phyloP scores from a whole-genome alignment of 805 yeast genomes.

The Suhomyces sp. region DNA sequence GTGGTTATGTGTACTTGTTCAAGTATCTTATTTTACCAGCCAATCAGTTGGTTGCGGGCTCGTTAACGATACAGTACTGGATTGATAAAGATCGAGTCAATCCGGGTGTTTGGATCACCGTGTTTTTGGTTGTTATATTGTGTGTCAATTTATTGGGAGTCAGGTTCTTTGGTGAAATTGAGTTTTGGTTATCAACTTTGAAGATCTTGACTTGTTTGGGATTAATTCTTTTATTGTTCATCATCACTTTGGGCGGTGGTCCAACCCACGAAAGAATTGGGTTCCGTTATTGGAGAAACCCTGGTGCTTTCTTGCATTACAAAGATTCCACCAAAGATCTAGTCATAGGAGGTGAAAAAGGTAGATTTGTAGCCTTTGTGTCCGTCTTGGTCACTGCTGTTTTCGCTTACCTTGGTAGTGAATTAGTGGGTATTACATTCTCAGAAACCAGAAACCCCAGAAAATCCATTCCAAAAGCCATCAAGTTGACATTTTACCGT shows the following conservation, averaged over 20 bases:
- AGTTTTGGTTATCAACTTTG: conserved; percentile 58
- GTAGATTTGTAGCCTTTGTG: conserved; percentile 59
- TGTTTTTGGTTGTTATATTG: conserved; percentile 42
- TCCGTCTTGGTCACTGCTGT: conserved; percentile 64
- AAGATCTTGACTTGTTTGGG: conserved; percentile 66
- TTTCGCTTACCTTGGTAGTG: conserved; percentile 71
- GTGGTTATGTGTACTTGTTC: conserved; percentile 62
- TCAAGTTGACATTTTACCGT: conserved; percentile 63
- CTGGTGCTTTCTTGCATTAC: conserved; percentile 59
- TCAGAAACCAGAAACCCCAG: conserved; percentile 70
- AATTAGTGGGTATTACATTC: conserved; percentile 67
- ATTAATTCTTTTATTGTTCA: conserved; percentile 58
- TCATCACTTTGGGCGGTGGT: conserved; percentile 75
- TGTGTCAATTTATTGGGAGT: conserved; percentile 48
- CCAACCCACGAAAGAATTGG: conserved; percentile 73
- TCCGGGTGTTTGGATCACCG: conserved; percentile 57
- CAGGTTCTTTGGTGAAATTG: conserved; percentile 31
- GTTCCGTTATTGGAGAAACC: conserved; percentile 65
- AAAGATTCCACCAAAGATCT: conserved; percentile 38
- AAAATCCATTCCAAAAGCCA: conserved; percentile 67
- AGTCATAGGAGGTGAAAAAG: conserved; percentile 41
- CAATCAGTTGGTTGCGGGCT: conserved; percentile 62
- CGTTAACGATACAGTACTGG: conserved; percentile 55
- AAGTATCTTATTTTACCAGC: conserved; percentile 57
- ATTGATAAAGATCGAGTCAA: conserved; percentile 42